Conservation (phyloP, 257 asterid species). For the Verbascum thapsus region DNA sequence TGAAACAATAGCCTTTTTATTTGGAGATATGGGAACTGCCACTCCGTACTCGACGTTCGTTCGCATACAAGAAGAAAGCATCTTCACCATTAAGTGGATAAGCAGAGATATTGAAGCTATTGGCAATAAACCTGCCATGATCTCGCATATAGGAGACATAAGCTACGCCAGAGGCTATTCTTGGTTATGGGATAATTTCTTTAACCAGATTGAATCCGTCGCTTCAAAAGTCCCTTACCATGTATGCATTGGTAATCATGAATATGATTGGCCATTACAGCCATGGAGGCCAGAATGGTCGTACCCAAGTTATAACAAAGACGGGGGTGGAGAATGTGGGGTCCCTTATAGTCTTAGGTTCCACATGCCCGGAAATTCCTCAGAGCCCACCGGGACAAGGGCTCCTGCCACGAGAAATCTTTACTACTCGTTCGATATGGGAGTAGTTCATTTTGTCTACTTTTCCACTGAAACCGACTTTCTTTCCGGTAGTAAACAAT, state of each 20-base stretch:
- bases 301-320: slow-evolving; percentile 52
- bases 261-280: slow-evolving; percentile 87
- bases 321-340: slow-evolving; percentile 98
- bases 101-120: slow-evolving; percentile 72
- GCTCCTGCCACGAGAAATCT: slow-evolving; percentile 85
- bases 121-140: slow-evolving; percentile 73
- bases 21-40: slow-evolving; percentile 98
- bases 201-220: slow-evolving; percentile 72
- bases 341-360: slow-evolving; percentile 84
- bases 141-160: slow-evolving; percentile 94
- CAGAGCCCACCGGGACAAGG: slow-evolving; percentile 74
- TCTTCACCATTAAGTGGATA: slow-evolving; percentile 83
- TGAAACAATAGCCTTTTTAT: slow-evolving; percentile 79
- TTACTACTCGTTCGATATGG: slow-evolving; percentile 77
- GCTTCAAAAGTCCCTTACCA: slow-evolving; percentile 85
- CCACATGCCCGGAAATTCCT: slow-evolving; percentile 88
- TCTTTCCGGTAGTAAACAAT: slow-evolving; percentile 75
- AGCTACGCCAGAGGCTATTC: slow-evolving; percentile 95
- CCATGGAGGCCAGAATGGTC: slow-evolving; percentile 98
- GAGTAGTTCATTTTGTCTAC: slow-evolving; percentile 85
- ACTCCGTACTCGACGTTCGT: slow-evolving; percentile 74
- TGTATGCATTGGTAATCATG: slow-evolving; percentile 94
- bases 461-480: slow-evolving; percentile 86
- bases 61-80: slow-evolving; percentile 78
- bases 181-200: slow-evolving; percentile 96